Percentiles rank a stretch among this genome's conserved stretches.
Conservation (phyloP, 2,329 filamentous ascomycete genomes). For the Dendrostoma leiphaemia region DNA sequence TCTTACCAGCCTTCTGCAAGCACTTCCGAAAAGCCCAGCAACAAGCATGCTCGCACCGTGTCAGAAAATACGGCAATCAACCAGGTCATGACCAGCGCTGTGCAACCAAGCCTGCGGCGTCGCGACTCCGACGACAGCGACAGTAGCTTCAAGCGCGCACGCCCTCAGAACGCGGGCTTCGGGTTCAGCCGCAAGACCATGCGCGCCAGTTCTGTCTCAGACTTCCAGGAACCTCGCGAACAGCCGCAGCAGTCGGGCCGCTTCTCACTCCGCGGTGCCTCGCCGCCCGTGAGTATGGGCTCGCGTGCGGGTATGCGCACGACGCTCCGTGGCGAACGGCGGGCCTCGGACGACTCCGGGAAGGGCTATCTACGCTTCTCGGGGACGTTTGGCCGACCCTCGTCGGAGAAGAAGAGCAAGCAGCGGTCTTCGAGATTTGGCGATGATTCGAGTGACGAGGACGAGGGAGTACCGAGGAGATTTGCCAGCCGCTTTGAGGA, state of each 20-base stretch:
- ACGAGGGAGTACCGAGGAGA: constrained; percentile 29
- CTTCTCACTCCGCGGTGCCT: constrained; percentile 64
- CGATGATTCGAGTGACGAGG: constrained; percentile 30
- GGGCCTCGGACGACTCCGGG: constrained; percentile 12
- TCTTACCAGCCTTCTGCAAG: constrained; percentile 14
- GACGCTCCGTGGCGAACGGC: constrained; percentile 40
- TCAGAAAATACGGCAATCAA: background rate
- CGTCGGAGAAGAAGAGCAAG: background rate
- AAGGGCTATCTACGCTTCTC: constrained; percentile 15
- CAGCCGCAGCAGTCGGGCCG: constrained; percentile 29
- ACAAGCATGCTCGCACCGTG: constrained; percentile 8
- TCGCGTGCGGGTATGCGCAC: constrained; percentile 46
- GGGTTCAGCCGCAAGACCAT: constrained; percentile 69
- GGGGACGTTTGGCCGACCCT: constrained; percentile 2
- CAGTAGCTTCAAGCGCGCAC: constrained; percentile 76
- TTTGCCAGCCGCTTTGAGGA: constrained; percentile 55
- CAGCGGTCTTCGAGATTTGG: constrained; percentile 27
- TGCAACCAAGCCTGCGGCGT: constrained; percentile 43
- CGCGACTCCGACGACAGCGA: constrained; percentile 66
- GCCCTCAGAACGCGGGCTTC: constrained; percentile 47
- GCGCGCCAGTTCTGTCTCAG: constrained; percentile 46
- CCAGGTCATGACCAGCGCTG: constrained; percentile 17
- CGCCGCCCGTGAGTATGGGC: constrained; percentile 38
- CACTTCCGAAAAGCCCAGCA: background rate
- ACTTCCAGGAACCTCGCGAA: background rate